Percentiles rank a stretch among this genome's conserved stretches.
phyloP scores from a whole-genome alignment of 169 alveolate genomes.

The Plasmodium knowlesi region DNA sequence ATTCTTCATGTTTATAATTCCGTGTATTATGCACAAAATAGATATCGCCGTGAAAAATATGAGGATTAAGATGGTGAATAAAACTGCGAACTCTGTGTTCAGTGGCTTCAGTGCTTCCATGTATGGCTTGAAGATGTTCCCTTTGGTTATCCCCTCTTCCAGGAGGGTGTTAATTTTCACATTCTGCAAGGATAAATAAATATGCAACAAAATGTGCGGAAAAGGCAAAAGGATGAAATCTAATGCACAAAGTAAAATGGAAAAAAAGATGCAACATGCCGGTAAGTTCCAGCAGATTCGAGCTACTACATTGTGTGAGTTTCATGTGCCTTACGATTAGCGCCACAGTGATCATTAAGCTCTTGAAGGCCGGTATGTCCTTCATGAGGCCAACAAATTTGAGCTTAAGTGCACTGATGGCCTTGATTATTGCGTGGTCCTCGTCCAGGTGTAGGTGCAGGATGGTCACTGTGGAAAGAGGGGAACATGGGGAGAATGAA shows the following conservation, averaged over 20 bases:
- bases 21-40: conserved; percentile 30
- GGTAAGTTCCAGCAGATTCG: background rate
- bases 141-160: background rate
- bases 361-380: conserved; percentile 27
- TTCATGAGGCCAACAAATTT: conserved; percentile 43
- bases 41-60: conserved; percentile 32
- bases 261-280: background rate
- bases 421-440: conserved; percentile 59
- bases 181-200: conserved; percentile 1
- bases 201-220: background rate
- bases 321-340: conserved; percentile 21
- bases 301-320: background rate
- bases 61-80: conserved; percentile 38
- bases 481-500: background rate
- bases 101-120: conserved; percentile 42
- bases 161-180: conserved; percentile 18
- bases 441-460: conserved; percentile 49
- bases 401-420: conserved; percentile 40
- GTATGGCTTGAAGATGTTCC: conserved; percentile 36
- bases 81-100: conserved; percentile 53
- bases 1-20: conserved; percentile 25
- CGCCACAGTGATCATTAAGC: conserved; percentile 35
- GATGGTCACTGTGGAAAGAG: conserved; percentile 14
- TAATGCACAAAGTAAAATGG: background rate
- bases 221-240: too few species aligned